These are phyloP conservation scores for Clavispora fructus DNA, from an alignment of 805 yeast genomes.

Conservation along the genomic window DNA sequence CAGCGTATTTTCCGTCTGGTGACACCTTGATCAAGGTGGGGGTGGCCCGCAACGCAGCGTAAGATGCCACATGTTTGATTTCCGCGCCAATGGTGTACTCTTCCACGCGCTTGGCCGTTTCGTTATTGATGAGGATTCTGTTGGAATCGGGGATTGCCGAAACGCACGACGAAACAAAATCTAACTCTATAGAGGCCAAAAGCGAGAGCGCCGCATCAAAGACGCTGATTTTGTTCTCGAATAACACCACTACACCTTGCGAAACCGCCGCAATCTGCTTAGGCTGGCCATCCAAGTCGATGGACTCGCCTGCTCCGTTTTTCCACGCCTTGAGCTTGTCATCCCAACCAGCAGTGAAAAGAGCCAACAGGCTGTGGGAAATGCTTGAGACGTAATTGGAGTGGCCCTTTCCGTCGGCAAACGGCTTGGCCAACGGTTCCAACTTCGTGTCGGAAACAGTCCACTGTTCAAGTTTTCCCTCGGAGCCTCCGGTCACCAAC, in stretches of 20 bases:
- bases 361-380: conserved; percentile 18
- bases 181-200: conserved; percentile 15
- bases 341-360: conserved; percentile 79
- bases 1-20: conserved; percentile 61
- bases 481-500: conserved; percentile 68
- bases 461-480: conserved; percentile 73
- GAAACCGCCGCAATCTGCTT: conserved; percentile 24
- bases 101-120: conserved; percentile 25
- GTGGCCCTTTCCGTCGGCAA: conserved; percentile 42
- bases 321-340: conserved; percentile 53
- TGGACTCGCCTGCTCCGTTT: conserved; percentile 9
- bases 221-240: conserved; percentile 25
- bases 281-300: conserved; percentile 29
- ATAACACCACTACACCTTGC: conserved; percentile 23
- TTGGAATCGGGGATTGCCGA: conserved; percentile 17
- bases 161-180: conserved; percentile 20
- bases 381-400: conserved; percentile 62
- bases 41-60: conserved; percentile 48
- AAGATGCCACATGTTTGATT: conserved; percentile 37
- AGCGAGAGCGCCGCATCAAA: conserved; percentile 12
- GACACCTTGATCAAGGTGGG: conserved; percentile 66
- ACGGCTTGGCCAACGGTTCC: conserved; percentile 27
- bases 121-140: conserved; percentile 27
- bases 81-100: conserved; percentile 34
- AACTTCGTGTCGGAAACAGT: conserved; percentile 17